Conservation (phyloP, 1,284 basidiomycete species). For the Sporisorium exsertum region DNA sequence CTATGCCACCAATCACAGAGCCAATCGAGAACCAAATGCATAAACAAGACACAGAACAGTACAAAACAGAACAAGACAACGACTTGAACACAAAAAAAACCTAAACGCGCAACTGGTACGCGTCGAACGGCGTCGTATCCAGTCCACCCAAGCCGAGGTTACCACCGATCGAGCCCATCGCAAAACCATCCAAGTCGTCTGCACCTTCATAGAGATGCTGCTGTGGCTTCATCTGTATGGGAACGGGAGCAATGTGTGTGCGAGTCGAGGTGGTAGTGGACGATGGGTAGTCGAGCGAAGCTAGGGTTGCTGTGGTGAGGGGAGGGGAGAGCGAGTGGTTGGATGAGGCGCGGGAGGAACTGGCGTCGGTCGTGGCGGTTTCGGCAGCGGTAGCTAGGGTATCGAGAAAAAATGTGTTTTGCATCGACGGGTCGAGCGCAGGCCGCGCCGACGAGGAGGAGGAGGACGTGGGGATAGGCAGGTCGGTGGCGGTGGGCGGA, state of each 20-base stretch:
- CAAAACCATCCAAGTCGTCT: not conserved
- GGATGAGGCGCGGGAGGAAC: slow-evolving; percentile 15
- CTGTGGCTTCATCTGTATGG: not conserved
- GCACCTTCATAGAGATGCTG: not conserved
- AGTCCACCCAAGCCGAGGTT: not conserved
- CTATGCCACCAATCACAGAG: not conserved
- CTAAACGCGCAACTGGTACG: slow-evolving; percentile 15
- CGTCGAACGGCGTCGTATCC: slow-evolving; percentile 3
- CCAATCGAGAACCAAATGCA: not conserved
- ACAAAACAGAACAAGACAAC: not conserved
- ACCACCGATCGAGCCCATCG: not conserved
- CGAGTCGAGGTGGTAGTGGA: not conserved
- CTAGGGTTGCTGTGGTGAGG: slow-evolving; percentile 12
- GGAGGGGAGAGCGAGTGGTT: slow-evolving; percentile 35
- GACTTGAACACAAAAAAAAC: not conserved
- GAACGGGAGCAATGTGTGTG: not conserved
- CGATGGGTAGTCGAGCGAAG: slow-evolving; percentile 14
- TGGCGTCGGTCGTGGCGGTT: not conserved
- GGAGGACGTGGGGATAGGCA: not conserved
- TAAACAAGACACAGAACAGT: not conserved
- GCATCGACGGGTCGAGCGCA: not conserved
- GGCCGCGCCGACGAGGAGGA: not conserved
- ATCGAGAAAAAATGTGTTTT: slow-evolving; percentile 9
- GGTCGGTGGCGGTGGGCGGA: not conserved
- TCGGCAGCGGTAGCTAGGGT: not conserved